A percentile compares a stretch with the other conserved stretches of the same genome.
Conservation (phyloP, 192 early-diverging fungal species). For the Pilobolus umbonatus region DNA sequence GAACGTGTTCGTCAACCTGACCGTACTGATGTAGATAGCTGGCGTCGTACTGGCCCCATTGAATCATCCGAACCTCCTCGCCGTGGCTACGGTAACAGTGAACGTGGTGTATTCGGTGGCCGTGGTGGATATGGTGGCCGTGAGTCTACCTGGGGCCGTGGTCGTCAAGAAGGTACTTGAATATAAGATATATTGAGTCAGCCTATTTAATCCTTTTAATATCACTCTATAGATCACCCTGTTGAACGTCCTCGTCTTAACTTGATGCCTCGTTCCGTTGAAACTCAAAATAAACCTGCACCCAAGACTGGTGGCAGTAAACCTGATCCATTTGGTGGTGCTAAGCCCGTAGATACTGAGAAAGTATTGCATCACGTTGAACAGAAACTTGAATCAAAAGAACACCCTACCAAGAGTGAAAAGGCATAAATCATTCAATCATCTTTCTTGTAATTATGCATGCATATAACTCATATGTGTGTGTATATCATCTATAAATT, state of each 20-base stretch:
- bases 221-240: constrained; percentile 14
- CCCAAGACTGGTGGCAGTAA: constrained; percentile 26
- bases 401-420: no score
- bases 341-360: constrained; percentile 56
- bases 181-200: no score
- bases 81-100: constrained; percentile 37
- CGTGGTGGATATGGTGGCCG: constrained; percentile 40
- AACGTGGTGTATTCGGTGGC: constrained; percentile 28
- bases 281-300: constrained; percentile 11
- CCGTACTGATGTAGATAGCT: constrained; percentile 52
- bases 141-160: constrained; percentile 20
- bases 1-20: constrained; percentile 44
- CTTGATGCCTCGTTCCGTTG: constrained; percentile 43
- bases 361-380: constrained; percentile 51
- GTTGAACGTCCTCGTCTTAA: constrained; percentile 45
- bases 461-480: no score
- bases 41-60: constrained; percentile 45
- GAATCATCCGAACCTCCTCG: constrained; percentile 38
- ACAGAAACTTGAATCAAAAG: constrained; percentile 38
- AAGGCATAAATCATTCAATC: no score
- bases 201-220: not conserved
- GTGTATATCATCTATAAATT: no score
- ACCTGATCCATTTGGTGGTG: constrained; percentile 60
- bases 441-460: no score
- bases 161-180: constrained; percentile 12